Percentiles rank a stretch among this genome's conserved stretches.
phyloP scores from a whole-genome alignment of 1,284 basidiomycete genomes.

The Pseudozyma pruni region DNA sequence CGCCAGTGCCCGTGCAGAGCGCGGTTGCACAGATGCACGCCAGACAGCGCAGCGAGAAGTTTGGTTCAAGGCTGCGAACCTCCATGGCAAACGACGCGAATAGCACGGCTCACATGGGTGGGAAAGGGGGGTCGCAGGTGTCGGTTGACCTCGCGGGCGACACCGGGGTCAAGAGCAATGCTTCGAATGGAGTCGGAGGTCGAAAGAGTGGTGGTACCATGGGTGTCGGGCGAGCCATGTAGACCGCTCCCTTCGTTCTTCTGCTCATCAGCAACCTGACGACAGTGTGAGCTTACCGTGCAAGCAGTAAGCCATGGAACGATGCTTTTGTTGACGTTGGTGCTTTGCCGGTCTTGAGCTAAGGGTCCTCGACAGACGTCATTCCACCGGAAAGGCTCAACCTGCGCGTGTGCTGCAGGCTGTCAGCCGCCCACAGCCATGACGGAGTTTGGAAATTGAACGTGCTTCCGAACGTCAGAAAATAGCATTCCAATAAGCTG shows the following conservation, averaged over 20 bases:
- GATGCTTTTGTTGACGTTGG: too few relatives aligned
- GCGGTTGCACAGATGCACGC: constrained; percentile 51
- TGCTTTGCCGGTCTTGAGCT: too few relatives aligned
- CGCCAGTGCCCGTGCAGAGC: constrained; percentile 37
- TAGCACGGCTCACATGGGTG: constrained; percentile 1
- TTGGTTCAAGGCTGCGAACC: constrained; percentile 34
- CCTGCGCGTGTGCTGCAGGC: too few relatives aligned
- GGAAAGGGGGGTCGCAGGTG: constrained; percentile 19
- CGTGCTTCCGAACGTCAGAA: too few relatives aligned
- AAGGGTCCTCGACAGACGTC: too few relatives aligned
- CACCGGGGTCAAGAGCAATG: not conserved
- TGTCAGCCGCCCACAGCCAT: too few relatives aligned
- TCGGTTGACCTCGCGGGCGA: constrained; percentile 11
- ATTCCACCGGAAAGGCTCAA: too few relatives aligned
- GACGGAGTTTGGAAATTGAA: too few relatives aligned
- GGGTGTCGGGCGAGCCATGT: not conserved
- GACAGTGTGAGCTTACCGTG: not conserved
- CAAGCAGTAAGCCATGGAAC: too few relatives aligned
- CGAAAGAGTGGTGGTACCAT: not conserved
- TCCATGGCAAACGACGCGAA: constrained; percentile 4
- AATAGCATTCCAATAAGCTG: too few relatives aligned
- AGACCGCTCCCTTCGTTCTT: too few relatives aligned
- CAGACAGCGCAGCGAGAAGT: constrained; percentile 44
- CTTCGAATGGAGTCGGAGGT: not conserved
- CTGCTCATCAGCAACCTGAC: too few relatives aligned